Evolutionary conservation across 2,329 filamentous ascomycete species (phyloP).

Genomic region (Colletotrichum spaethianum): DNA sequence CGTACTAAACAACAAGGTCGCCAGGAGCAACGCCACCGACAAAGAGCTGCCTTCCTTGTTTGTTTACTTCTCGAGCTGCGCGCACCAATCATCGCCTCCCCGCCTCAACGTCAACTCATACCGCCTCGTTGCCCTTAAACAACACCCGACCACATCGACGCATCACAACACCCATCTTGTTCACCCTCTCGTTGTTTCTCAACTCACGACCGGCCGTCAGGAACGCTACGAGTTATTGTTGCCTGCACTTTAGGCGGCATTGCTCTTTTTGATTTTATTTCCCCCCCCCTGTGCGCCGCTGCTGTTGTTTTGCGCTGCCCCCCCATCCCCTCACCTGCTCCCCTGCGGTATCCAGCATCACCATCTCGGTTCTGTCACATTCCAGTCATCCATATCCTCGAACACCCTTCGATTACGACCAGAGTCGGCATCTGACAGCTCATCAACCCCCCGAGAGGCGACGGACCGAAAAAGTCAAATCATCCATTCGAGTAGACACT

Average conservation of each 20-base stretch:
- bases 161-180: constrained; percentile 22
- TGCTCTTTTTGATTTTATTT: constrained; percentile 34
- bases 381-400: constrained; percentile 22
- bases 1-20: constrained; percentile 39
- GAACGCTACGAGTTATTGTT: constrained; percentile 38
- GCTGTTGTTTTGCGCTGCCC: constrained; percentile 35
- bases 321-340: constrained; percentile 7
- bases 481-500: constrained; percentile 38
- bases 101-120: constrained; percentile 38
- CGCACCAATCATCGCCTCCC: constrained; percentile 43
- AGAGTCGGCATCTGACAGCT: constrained; percentile 26
- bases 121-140: constrained; percentile 42
- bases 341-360: constrained; percentile 11
- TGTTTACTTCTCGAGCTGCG: constrained; percentile 41
- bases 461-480: constrained; percentile 18
- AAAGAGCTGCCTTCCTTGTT: constrained; percentile 43
- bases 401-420: constrained; percentile 27
- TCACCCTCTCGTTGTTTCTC: constrained; percentile 36
- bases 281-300: constrained; percentile 20
- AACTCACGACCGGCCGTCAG: constrained; percentile 40
- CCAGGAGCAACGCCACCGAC: constrained; percentile 41
- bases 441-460: constrained; percentile 17
- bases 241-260: constrained; percentile 32
- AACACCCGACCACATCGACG: constrained; percentile 40
- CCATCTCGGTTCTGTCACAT: constrained; percentile 29